A percentile compares a stretch with the other conserved stretches of the same genome.
These are phyloP conservation scores for Lepidium aucheri DNA, from an alignment of 345 rosid genomes.

Conservation along the genomic window DNA sequence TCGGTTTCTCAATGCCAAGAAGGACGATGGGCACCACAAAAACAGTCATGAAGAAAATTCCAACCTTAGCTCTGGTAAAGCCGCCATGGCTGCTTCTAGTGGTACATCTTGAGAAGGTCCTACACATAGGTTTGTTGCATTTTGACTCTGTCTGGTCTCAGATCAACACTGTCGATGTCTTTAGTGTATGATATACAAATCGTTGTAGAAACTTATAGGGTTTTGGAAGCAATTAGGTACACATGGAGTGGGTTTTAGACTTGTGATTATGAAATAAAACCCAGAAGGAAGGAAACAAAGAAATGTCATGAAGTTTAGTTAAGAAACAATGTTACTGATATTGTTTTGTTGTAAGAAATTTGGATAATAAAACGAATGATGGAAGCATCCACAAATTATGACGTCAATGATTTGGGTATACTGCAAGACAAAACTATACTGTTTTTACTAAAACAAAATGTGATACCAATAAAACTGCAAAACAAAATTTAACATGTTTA, in stretches of 20 bases:
- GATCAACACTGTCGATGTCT: not conserved
- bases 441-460: not conserved
- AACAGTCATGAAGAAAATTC: constrained; percentile 36
- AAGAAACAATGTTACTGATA: constrained; percentile 1
- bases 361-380: constrained; percentile 9
- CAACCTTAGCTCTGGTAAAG: constrained; percentile 48
- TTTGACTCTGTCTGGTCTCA: constrained; percentile 2
- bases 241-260: constrained; percentile 5
- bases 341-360: constrained; percentile 12
- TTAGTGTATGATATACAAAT: constrained; percentile 11
- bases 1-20: constrained; percentile 77
- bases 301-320: not conserved
- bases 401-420: not conserved
- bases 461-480: not conserved
- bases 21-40: constrained; percentile 35
- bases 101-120: constrained; percentile 34
- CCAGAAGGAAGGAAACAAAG: not conserved
- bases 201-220: constrained; percentile 10
- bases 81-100: constrained; percentile 34
- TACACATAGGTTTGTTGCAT: constrained; percentile 1
- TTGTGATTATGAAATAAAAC: constrained; percentile 15
- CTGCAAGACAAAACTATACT: not conserved
- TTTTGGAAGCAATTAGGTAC: constrained; percentile 13
- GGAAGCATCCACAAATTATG: not conserved
- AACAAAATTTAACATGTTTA: not conserved